Percentiles rank a stretch among this genome's conserved stretches.
These are phyloP conservation scores for Ogataea nakhonphanomensis DNA, from an alignment of 805 yeast genomes.

Conservation along the genomic window DNA sequence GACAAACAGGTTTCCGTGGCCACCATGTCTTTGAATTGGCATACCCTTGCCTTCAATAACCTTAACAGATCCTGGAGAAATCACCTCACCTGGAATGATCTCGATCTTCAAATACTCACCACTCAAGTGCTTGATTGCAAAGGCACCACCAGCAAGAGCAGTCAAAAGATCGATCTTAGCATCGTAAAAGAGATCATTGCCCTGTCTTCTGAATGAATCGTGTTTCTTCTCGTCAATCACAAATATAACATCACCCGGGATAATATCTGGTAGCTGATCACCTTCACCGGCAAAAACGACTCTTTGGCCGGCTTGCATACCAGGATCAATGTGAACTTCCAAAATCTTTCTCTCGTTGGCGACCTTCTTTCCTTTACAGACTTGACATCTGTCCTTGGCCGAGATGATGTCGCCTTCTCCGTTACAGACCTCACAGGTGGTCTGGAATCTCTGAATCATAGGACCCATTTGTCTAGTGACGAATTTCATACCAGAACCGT, in stretches of 20 bases:
- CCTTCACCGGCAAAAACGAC: conserved; percentile 93
- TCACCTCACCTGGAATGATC: conserved; percentile 88
- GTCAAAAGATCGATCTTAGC: conserved; percentile 89
- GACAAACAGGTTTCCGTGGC: conserved; percentile 80
- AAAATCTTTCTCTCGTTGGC: conserved; percentile 84
- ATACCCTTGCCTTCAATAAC: conserved; percentile 93
- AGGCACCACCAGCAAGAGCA: conserved; percentile 94
- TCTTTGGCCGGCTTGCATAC: conserved; percentile 93
- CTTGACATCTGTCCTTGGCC: conserved; percentile 82
- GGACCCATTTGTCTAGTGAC: conserved; percentile 99
- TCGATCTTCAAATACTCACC: conserved; percentile 86
- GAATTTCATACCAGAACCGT: conserved; percentile 87
- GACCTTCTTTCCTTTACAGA: conserved; percentile 87
- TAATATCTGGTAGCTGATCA: conserved; percentile 91
- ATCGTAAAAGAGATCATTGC: conserved; percentile 79
- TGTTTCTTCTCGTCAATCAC: conserved; percentile 90
- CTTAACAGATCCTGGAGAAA: conserved; percentile 77
- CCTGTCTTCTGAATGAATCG: conserved; percentile 77
- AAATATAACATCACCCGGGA: conserved; percentile 96
- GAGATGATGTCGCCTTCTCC: conserved; percentile 90
- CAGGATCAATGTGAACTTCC: conserved; percentile 93
- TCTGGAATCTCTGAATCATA: conserved; percentile 96
- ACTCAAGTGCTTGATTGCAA: conserved; percentile 82
- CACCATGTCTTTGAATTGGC: conserved; percentile 91
- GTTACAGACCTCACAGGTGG: conserved; percentile 85